Base-by-base conservation (phyloP, 1,284 basidiomycete species). In the Papiliotrema terrestris region DNA sequence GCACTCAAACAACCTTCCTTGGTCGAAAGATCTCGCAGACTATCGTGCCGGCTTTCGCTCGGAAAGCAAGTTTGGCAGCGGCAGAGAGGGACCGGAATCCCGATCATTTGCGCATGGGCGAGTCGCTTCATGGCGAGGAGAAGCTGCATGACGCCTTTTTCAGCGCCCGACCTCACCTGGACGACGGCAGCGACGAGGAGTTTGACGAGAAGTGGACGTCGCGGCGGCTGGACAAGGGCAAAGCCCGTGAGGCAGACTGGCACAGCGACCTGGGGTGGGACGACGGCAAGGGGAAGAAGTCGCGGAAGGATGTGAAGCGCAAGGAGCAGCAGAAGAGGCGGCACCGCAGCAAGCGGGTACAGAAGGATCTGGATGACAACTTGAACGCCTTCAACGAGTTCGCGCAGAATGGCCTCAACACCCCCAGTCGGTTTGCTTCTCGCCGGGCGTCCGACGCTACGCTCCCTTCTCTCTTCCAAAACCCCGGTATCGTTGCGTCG, bases 341-440 rank as follows among this genome's bases (percentile, higher is more conserved):
- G 39, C 64, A 65, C 44, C 52, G 64, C 22, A 37, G 45, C 3
- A 63, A 62, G 37, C 57, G 64, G 43, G 61, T 59, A 0, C 60
- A 62, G 62, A 41, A 62, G 26, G 52, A 60, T 4, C 50, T 69
- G 9, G 67, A 69, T 39, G 54, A 60, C 3, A 57, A 67, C 26
- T 53, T 69, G n/a, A 64, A 69, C 50, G 58, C 62, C 2, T 69
- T 63, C 57, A 69, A 69, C 54, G 51, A 58, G 8, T 68, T 57
- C 44, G 57, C 67, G 9, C 62, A 64, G 49, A 69, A 69, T 51
- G 67, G 67, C 9, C 29, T 60, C 15, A 53, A 49, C 22, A 32
- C 36, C n/a, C 23, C 19, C 36, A 53, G 37, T 17, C 48, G 49
- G 8, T 25, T 45, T 32, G 43, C 55, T n/a, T 56, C 62, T 1